Base-by-base conservation (phyloP, 2,329 filamentous ascomycete genomes). In the Dactylellina haptotyla region DNA sequence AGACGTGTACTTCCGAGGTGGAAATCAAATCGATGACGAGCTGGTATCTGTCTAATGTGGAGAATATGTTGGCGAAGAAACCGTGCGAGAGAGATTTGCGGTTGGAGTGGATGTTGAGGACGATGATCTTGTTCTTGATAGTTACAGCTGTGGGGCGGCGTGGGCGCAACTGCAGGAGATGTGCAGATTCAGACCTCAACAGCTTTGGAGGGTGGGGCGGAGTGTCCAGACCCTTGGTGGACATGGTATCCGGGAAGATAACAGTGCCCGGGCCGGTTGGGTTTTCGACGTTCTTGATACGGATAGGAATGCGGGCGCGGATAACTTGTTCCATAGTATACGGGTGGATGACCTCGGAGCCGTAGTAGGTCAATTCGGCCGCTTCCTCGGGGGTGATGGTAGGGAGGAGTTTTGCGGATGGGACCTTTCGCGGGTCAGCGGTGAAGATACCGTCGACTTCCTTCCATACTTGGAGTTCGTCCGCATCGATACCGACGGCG, bases 301-400 rank as follows among this genome's bases (percentile, higher is more conserved):
- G 90, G 78, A 95, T 93, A 14, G 89, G 90, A 78, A 95, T 95
- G 57, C 89, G 89, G 0, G 91, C 91, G 78, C 91, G 90, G 79
- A 95, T 93, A 76, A 90, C 88, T 82, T 98, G 95, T 82, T 98
- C 94, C 93, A 99, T 98, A 78, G 95, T 99, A 80, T 97, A 90
- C 76, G 97, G 95, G 80, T 99, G 95, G 77, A 99, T 99, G 79
- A 99, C 95, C 81, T 99, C 95, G 74, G 93, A 93, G 75, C 91
- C 91, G 80, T 94, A 95, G 79, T 94, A 95, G 1, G 95, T 98
- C 83, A 99, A 84, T 81, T 99, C 95, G 10, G 95, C 94, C 1
- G 95, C 95, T 82, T 99, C 95, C 8, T 92, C 90, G 0, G 95
- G 95, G 2, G 94, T 97, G 80, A 99, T 97, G 61, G 89, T 89